Conservation (phyloP, 441 rosid species). For the Pelargonium exstipulatum region DNA sequence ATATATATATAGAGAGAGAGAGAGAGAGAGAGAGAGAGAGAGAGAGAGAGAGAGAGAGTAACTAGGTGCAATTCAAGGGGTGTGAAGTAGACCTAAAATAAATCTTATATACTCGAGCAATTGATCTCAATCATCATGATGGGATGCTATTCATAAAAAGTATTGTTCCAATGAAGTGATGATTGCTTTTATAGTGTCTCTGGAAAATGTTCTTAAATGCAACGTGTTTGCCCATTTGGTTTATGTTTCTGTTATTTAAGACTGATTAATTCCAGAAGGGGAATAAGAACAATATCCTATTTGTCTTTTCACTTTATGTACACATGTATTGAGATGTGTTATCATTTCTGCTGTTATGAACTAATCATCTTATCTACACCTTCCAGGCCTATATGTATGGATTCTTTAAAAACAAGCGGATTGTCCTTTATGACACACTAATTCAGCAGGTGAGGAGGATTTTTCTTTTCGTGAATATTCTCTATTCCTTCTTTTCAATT, state of each 20-base stretch:
- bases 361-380: slow-evolving; percentile 20
- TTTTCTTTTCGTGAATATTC: slow-evolving; percentile 13
- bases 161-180: neutral
- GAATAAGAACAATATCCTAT: neutral
- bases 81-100: too few species aligned
- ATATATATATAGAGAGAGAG: too few species aligned
- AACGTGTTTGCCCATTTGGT: neutral
- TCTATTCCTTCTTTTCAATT: neutral
- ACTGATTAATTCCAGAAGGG: neutral
- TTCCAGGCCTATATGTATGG: slow-evolving; percentile 98
- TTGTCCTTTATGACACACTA: slow-evolving; percentile 91
- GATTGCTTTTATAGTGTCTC: neutral
- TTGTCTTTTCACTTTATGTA: neutral
- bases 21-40: too few species aligned
- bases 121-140: neutral
- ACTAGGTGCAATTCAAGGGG: too few species aligned
- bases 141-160: neutral
- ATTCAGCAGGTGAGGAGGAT: slow-evolving; percentile 75
- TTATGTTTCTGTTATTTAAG: neutral
- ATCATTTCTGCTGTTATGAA: neutral
- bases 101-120: too few species aligned
- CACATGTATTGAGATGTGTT: neutral
- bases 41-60: too few species aligned
- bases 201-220: neutral
- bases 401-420: slow-evolving; percentile 95